Conservation (phyloP, 805 yeast species). For the Blastobotrys chiropterorum region DNA sequence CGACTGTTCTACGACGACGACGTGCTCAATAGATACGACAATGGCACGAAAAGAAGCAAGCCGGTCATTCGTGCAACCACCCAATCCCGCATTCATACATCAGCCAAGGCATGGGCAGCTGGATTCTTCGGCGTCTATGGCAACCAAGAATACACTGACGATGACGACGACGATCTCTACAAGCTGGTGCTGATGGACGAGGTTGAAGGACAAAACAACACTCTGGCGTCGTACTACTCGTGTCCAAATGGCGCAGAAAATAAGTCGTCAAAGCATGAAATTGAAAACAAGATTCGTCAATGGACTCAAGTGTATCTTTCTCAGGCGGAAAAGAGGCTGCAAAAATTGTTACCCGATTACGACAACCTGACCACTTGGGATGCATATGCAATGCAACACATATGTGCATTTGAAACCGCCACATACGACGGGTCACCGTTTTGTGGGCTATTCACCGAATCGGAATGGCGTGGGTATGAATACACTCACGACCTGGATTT, state of each 20-base stretch:
- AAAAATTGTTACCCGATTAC: constrained; percentile 38
- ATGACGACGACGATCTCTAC: constrained; percentile 28
- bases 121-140: constrained; percentile 37
- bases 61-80: constrained; percentile 35
- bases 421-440: constrained; percentile 61
- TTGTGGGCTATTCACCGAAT: constrained; percentile 61
- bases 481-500: constrained; percentile 54
- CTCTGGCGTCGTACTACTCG: constrained; percentile 34
- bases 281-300: constrained; percentile 17
- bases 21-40: constrained; percentile 25
- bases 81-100: constrained; percentile 35
- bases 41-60: constrained; percentile 30
- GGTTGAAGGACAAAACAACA: constrained; percentile 29
- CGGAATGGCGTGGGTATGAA: constrained; percentile 57
- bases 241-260: constrained; percentile 31
- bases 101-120: constrained; percentile 40
- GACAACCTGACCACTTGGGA: constrained; percentile 46
- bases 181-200: constrained; percentile 31
- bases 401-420: constrained; percentile 73
- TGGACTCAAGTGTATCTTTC: constrained; percentile 42
- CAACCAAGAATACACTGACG: constrained; percentile 26
- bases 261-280: constrained; percentile 9
- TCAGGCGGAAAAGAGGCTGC: constrained; percentile 53
- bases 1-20: constrained; percentile 22
- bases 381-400: constrained; percentile 45